These are phyloP conservation scores for Colletotrichum cuscutae DNA, from an alignment of 2,329 filamentous ascomycete species.

Conservation along the genomic window DNA sequence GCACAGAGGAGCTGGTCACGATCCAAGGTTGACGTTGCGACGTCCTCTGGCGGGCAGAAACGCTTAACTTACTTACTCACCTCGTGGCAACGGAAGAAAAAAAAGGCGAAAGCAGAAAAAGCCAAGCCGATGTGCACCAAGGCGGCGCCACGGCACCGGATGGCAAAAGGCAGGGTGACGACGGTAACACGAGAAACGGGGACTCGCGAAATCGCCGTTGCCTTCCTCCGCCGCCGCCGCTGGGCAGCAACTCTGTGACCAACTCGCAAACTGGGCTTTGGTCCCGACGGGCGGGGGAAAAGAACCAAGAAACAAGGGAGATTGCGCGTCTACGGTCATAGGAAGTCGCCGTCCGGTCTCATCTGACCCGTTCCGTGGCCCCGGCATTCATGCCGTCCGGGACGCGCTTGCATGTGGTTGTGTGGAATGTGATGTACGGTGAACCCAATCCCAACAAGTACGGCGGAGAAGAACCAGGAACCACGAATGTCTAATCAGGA, in stretches of 20 bases:
- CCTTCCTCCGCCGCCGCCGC: not conserved
- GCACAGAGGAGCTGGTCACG: not conserved
- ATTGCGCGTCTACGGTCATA: constrained; percentile 26
- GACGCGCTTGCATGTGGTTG: not conserved
- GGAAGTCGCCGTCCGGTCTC: constrained; percentile 29
- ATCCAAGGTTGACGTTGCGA: not conserved
- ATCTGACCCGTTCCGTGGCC: constrained; percentile 22
- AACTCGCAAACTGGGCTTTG: not conserved
- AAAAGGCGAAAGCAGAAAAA: not conserved
- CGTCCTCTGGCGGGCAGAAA: not conserved
- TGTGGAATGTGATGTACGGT: not conserved
- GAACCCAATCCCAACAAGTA: not conserved
- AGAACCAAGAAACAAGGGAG: not conserved
- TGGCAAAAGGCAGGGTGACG: not conserved
- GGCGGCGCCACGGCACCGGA: not conserved
- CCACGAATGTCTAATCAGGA: constrained; percentile 19
- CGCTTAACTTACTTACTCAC: not conserved
- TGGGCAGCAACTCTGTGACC: not conserved
- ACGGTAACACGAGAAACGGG: not conserved
- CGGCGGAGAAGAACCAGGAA: not conserved
- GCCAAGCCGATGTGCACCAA: not conserved
- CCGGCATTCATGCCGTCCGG: constrained; percentile 16
- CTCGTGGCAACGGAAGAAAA: not conserved
- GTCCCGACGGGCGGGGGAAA: not conserved
- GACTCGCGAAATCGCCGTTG: not conserved